phyloP scores from a whole-genome alignment of 2,329 filamentous ascomycete species.

The Penicillium fuscoglaucum region DNA sequence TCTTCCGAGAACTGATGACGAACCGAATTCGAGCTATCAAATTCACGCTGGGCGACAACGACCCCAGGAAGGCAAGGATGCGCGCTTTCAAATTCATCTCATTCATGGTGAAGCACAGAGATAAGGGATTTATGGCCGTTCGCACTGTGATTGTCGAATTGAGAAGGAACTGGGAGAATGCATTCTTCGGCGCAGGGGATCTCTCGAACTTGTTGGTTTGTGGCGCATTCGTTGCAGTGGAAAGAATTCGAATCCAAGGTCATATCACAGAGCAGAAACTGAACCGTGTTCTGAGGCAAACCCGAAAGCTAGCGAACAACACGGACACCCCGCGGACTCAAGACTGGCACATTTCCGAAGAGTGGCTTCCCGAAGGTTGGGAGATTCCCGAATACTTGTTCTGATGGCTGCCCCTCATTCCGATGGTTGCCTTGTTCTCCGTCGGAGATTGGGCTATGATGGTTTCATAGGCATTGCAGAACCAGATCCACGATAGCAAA shows the following conservation, averaged over 20 bases:
- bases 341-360: too few relatives aligned
- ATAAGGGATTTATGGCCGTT: neutral
- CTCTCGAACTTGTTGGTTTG: neutral
- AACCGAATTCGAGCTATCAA: neutral
- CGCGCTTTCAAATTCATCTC: neutral
- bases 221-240: neutral
- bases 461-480: slow-evolving; percentile 40
- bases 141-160: neutral
- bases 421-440: neutral
- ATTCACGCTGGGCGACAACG: neutral
- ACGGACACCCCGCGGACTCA: too few relatives aligned
- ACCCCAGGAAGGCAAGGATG: neutral
- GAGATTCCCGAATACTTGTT: too few relatives aligned
- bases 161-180: neutral
- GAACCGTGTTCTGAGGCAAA: neutral
- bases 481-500: slow-evolving; percentile 47
- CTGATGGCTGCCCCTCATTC: neutral
- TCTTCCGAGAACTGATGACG: neutral
- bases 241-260: neutral
- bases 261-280: neutral
- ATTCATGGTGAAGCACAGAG: neutral
- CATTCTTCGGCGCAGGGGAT: neutral
- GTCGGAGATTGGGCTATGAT: neutral
- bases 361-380: too few relatives aligned
- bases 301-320: neutral